phyloP scores from a whole-genome alignment of 129 eudicot genomes.

The Flaveria ramosissima region DNA sequence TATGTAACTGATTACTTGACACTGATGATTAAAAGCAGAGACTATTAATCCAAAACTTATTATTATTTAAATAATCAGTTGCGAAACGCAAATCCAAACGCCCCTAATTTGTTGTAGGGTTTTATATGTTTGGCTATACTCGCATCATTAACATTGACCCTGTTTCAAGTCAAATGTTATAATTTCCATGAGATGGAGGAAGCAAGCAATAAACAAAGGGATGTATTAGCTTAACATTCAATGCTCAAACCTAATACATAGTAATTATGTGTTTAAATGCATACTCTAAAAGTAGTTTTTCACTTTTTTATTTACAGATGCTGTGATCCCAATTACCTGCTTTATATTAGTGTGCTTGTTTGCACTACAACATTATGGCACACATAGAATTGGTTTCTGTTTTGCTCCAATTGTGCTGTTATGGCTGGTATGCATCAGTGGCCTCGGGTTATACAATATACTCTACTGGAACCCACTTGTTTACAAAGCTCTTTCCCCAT shows the following conservation, averaged over 20 bases:
- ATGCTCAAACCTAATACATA: neutral
- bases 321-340: slow-evolving; percentile 88
- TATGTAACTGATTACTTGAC: no score
- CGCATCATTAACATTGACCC: no score
- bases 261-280: neutral
- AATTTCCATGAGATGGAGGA: no score
- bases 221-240: neutral
- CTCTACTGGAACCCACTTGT: slow-evolving; percentile 73
- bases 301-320: slow-evolving; percentile 58
- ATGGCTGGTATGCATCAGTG: slow-evolving; percentile 89
- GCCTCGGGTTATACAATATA: slow-evolving; percentile 84
- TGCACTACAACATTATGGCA: slow-evolving; percentile 95
- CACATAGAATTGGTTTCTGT: slow-evolving; percentile 81
- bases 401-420: slow-evolving; percentile 84
- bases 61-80: no score
- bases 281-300: slow-evolving; percentile 8
- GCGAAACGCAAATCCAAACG: no score
- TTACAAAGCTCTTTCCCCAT: slow-evolving; percentile 90
- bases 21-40: no score
- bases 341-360: slow-evolving; percentile 86
- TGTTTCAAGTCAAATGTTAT: no score
- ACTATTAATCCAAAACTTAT: no score
- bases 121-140: no score
- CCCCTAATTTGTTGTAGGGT: no score
- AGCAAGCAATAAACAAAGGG: no score